Percentiles rank a stretch among this genome's conserved stretches.
Evolutionary conservation across 345 rosid species (phyloP).

Genomic region (Aegle marmelos): DNA sequence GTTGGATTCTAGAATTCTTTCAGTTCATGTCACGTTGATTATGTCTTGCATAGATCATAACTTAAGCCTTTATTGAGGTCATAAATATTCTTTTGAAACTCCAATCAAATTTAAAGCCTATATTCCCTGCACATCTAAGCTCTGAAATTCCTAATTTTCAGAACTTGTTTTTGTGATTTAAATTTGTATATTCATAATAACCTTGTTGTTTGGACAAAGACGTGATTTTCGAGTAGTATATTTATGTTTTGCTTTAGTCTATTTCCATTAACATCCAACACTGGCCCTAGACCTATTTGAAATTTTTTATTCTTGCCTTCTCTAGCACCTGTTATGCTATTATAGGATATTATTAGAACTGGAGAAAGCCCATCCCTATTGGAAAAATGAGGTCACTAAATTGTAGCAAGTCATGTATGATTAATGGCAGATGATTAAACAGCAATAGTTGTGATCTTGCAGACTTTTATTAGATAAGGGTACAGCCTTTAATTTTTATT

Average conservation of each 20-base stretch:
- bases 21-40: neutral
- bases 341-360: neutral
- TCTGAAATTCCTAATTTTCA: neutral
- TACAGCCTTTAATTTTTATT: neutral
- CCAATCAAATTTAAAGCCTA: neutral
- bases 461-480: neutral
- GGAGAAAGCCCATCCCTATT: neutral
- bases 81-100: neutral
- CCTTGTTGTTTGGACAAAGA: neutral
- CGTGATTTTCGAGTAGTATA: neutral
- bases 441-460: neutral
- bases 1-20: neutral
- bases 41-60: neutral
- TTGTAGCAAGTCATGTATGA: neutral
- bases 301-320: neutral
- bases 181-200: neutral
- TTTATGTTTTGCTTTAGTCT: neutral
- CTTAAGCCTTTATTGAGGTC: neutral
- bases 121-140: neutral
- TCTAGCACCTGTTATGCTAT: neutral
- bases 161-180: neutral
- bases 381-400: neutral
- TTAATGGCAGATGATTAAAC: neutral
- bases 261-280: neutral
- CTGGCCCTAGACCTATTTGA: neutral